phyloP scores from a whole-genome alignment of 2,329 filamentous ascomycete genomes.

The Hymenoscyphus fructigenus region DNA sequence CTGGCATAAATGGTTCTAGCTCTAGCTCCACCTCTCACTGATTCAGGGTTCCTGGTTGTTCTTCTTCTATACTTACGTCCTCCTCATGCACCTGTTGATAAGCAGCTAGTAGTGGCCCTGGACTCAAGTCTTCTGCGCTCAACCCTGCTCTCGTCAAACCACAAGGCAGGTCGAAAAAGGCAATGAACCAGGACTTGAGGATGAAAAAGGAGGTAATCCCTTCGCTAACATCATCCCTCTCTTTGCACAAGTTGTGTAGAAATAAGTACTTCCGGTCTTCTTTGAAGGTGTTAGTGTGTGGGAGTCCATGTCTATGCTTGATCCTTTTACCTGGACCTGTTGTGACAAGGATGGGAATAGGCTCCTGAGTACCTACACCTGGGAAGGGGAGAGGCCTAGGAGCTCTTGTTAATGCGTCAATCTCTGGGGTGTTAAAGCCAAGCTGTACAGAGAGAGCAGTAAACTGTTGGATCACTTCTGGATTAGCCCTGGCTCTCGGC shows the following conservation, averaged over 20 bases:
- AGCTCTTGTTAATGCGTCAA: too few relatives aligned
- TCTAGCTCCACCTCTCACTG: too few relatives aligned
- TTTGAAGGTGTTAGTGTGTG: conserved; percentile 14
- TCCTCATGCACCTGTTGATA: too few relatives aligned
- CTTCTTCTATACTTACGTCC: too few relatives aligned
- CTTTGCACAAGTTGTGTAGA: conserved; percentile 19
- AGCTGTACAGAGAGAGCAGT: too few relatives aligned
- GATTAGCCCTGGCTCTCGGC: conserved; percentile 19
- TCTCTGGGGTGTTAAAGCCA: too few relatives aligned
- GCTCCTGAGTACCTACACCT: too few relatives aligned
- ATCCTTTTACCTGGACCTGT: not conserved
- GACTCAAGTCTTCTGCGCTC: conserved; percentile 11
- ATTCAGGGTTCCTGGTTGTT: too few relatives aligned
- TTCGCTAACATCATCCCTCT: conserved; percentile 16
- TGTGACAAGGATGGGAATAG: too few relatives aligned
- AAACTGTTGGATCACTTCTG: conserved; percentile 18
- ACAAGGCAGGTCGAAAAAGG: conserved; percentile 22
- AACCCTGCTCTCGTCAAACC: conserved; percentile 6
- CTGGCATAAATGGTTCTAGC: too few relatives aligned
- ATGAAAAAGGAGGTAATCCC: conserved; percentile 28
- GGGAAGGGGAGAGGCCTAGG: too few relatives aligned
- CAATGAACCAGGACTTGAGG: conserved; percentile 22
- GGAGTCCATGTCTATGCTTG: conserved; percentile 16
- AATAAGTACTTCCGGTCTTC: conserved; percentile 19
- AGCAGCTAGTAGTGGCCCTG: too few relatives aligned